Conservation (phyloP, 2,329 filamentous ascomycete species). For the Botrytis byssoidea region DNA sequence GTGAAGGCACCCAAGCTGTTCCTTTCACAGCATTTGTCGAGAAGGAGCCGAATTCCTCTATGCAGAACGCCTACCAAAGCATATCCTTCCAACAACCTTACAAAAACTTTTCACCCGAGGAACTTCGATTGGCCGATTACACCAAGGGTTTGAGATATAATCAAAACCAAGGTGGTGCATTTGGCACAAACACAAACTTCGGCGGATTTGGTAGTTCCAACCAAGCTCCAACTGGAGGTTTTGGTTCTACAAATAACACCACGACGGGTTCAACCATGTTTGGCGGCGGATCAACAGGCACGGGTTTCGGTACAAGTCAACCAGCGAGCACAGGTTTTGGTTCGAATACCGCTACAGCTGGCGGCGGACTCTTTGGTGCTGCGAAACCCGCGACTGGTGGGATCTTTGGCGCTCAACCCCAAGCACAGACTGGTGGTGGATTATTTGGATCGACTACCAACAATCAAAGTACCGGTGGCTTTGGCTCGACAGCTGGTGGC, state of each 20-base stretch:
- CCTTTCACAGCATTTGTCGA: constrained; percentile 69
- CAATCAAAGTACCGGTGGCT: constrained; percentile 40
- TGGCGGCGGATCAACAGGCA: constrained; percentile 41
- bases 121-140: constrained; percentile 83
- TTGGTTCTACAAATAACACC: constrained; percentile 34
- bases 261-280: constrained; percentile 42
- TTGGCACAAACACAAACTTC: constrained; percentile 50
- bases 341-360: constrained; percentile 37
- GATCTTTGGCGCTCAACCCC: constrained; percentile 44
- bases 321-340: constrained; percentile 50
- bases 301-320: constrained; percentile 48
- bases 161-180: constrained; percentile 79
- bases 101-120: constrained; percentile 87
- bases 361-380: constrained; percentile 45
- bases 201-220: constrained; percentile 40
- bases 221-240: constrained; percentile 29
- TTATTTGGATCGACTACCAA: constrained; percentile 28
- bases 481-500: constrained; percentile 41
- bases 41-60: constrained; percentile 64
- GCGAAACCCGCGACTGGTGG: constrained; percentile 40
- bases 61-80: constrained; percentile 70
- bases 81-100: constrained; percentile 77
- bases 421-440: constrained; percentile 27
- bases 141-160: constrained; percentile 80
- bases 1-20: constrained; percentile 67